Evolutionary conservation across 306 rosid species (phyloP).

Genomic region (Purshia tridentata): DNA sequence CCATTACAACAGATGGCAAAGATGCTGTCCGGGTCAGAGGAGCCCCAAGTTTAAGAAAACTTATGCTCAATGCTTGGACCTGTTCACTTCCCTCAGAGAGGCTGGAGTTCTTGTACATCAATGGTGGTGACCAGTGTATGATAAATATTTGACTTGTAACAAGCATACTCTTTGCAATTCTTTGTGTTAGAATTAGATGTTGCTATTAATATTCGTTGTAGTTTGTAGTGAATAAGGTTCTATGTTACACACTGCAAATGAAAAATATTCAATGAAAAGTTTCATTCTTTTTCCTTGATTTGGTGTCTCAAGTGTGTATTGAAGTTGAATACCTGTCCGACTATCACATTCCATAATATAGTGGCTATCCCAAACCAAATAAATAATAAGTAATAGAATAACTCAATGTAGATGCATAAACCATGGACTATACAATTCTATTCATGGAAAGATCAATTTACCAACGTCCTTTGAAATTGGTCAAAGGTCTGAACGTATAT

Average conservation of each 20-base stretch:
- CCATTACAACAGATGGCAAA: conserved; percentile 60
- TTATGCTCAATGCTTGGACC: conserved; percentile 47
- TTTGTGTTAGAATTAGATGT: conserved; percentile 28
- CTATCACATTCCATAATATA: too few relatives aligned
- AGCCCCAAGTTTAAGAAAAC: conserved; percentile 49
- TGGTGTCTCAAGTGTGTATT: neutral
- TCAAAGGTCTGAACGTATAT: too few relatives aligned
- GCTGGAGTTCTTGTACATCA: conserved; percentile 71
- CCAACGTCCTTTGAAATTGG: too few relatives aligned
- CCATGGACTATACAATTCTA: too few relatives aligned
- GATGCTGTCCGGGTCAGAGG: conserved; percentile 56
- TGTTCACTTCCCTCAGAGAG: conserved; percentile 47
- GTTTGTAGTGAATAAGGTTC: too few relatives aligned
- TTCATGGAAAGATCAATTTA: too few relatives aligned
- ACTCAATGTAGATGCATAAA: too few relatives aligned
- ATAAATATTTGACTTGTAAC: neutral
- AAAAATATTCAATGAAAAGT: neutral
- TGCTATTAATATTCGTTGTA: neutral
- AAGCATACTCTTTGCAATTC: neutral
- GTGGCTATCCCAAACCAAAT: too few relatives aligned
- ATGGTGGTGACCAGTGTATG: conserved; percentile 45
- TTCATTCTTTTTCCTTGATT: conserved; percentile 6
- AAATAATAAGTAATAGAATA: too few relatives aligned
- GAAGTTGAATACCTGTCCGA: neutral
- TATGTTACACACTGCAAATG: neutral